Conservation (phyloP, 2,329 filamentous ascomycete species). For the Cercospora janseana region DNA sequence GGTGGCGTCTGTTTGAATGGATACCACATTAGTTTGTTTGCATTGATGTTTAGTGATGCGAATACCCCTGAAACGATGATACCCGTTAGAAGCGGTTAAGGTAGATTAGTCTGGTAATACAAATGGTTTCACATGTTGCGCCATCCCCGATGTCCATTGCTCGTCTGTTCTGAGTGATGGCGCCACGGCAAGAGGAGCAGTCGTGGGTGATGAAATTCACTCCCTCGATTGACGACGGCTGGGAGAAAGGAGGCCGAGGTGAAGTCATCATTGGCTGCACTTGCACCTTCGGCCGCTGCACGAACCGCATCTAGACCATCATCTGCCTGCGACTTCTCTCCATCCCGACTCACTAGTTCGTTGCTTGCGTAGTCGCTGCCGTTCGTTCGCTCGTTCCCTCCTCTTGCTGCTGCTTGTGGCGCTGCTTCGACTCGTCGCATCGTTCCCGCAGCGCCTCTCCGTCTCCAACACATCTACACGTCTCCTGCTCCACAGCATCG, state of each 20-base stretch:
- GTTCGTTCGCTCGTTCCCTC: not conserved
- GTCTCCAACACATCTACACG: not conserved
- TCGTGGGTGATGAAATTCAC: no score
- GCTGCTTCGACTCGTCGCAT: not conserved
- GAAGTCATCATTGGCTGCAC: conserved; percentile 5
- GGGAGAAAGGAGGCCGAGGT: conserved; percentile 2
- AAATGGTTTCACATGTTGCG: conserved; percentile 9
- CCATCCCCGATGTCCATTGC: not conserved
- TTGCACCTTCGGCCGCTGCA: not conserved
- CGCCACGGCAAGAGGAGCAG: no score
- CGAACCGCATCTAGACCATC: no score
- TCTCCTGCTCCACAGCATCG: conserved; percentile 3
- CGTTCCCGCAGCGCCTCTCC: no score
- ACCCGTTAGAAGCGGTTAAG: conserved; percentile 15
- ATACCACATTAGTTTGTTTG: conserved; percentile 21
- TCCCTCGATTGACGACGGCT: no score
- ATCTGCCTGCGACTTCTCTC: not conserved
- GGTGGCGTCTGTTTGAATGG: conserved; percentile 19
- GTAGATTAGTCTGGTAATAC: conserved; percentile 11
- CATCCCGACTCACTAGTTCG: not conserved
- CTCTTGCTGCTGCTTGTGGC: not conserved
- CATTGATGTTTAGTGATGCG: conserved; percentile 14
- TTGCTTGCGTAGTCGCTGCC: not conserved
- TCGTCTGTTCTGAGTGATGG: not conserved
- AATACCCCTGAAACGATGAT: conserved; percentile 16